These are phyloP conservation scores for Talaromyces ruber DNA, from an alignment of 495 filamentous ascomycete genomes.

Conservation along the genomic window DNA sequence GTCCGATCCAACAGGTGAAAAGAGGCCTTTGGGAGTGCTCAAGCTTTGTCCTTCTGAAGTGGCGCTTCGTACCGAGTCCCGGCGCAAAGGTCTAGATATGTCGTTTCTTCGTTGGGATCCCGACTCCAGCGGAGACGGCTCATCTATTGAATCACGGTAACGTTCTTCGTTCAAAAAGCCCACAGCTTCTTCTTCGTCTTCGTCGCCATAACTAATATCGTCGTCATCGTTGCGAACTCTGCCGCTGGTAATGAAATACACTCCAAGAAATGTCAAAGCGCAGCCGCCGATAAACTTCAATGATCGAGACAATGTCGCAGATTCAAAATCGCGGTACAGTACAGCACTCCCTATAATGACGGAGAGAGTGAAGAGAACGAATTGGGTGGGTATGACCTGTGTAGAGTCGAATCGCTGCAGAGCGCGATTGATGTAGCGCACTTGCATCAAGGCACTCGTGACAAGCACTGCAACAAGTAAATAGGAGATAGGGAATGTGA, in stretches of 20 bases:
- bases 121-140: constrained; percentile 11
- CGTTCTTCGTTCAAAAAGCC: constrained; percentile 34
- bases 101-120: constrained; percentile 13
- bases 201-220: constrained; percentile 36
- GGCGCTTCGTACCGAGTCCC: constrained; percentile 26
- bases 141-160: constrained; percentile 30
- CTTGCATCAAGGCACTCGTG: constrained; percentile 83
- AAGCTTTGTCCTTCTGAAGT: constrained; percentile 24
- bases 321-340: constrained; percentile 89
- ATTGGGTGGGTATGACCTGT: constrained; percentile 93
- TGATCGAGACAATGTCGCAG: constrained; percentile 57
- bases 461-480: constrained; percentile 68
- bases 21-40: constrained; percentile 23
- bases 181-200: constrained; percentile 37
- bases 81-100: constrained; percentile 9
- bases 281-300: constrained; percentile 85
- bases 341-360: constrained; percentile 92
- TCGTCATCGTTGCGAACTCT: constrained; percentile 34
- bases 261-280: constrained; percentile 81
- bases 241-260: constrained; percentile 81
- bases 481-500: constrained; percentile 89
- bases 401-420: constrained; percentile 93
- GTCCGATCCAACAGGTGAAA: constrained; percentile 27
- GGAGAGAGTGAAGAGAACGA: constrained; percentile 90
- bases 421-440: constrained; percentile 91